Evolutionary conservation across 164 flowering plant species (phyloP), one percentile per base, ranked within the genome.

Genomic region (Warburgia ugandensis): DNA sequence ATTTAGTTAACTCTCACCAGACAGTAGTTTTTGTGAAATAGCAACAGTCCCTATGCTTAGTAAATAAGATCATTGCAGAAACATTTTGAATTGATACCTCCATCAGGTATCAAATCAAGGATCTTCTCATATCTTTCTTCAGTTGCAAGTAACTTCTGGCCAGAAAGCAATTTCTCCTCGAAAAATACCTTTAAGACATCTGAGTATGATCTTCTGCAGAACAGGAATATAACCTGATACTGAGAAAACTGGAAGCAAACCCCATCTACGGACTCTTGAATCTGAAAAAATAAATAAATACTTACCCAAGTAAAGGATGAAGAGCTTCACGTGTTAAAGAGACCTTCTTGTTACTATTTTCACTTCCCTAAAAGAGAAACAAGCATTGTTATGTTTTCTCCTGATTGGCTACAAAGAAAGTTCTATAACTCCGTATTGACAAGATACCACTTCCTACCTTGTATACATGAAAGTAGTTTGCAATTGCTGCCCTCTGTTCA

Each of bases 291-390:
- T 10, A 40, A 39, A 27, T 47, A 13, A 50, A 48, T 28, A 63
- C 97, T 78, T 83, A 89, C 99, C 14, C 81, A n/a, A 94, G 77
- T 56, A 77, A 84, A 39, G 99, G 97, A 76, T 94, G 97, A 50
- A 94, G 86, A 52, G 55, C 70, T 9, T 17, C 79, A 50, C 88
- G 90, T 30, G 32, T 21, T 30, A 94, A 65, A 57, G 85, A 76
- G 40, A 86, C 86, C 60, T 79, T 94, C 57, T 72, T 78, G 3
- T 67, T 60, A 63, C 68, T 79, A 59, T 89, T 89, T 61, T 89
- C 95, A 66, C 75, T 80, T 9, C 97, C 97, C 99, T 94, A 66
- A 27, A 50, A 65, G 22, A 11, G 56, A 52, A 31, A 49, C 20
- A 56, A 29, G 26, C 19, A 2, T 5, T 23, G 23, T 21, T 29